A percentile compares a stretch with the other conserved stretches of the same genome.
Evolutionary conservation across 1,284 basidiomycete species (phyloP).

Genomic region (Puccinia coronata): DNA sequence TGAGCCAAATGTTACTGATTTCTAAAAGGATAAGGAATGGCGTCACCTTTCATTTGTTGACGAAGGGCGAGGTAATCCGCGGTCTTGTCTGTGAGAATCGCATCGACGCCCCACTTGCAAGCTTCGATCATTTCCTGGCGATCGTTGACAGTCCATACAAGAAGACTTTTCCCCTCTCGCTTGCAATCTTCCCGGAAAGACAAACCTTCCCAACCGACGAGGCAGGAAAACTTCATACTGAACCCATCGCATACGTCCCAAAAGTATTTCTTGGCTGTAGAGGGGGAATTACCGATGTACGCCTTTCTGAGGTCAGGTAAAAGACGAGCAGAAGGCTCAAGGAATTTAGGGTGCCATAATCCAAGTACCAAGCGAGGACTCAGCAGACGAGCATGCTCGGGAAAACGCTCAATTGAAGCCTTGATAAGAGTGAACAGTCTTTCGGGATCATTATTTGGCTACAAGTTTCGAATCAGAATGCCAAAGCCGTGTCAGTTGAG

Average conservation of each 20-base stretch:
- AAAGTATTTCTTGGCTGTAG: conserved; percentile 78
- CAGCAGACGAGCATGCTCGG: conserved; percentile 74
- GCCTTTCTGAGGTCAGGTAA: conserved; percentile 82
- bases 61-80: conserved; percentile 75
- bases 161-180: conserved; percentile 75
- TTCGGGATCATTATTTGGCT: conserved; percentile 86
- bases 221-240: conserved; percentile 75
- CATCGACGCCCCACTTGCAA: conserved; percentile 84
- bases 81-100: conserved; percentile 83
- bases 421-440: conserved; percentile 84
- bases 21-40: neutral
- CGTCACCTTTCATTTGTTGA: conserved; percentile 66
- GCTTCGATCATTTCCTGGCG: conserved; percentile 93
- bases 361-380: conserved; percentile 87
- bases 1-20: neutral
- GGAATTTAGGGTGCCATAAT: conserved; percentile 89
- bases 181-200: conserved; percentile 79
- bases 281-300: conserved; percentile 72
- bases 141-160: conserved; percentile 97
- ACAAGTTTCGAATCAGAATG: conserved; percentile 59
- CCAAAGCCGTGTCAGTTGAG: neutral
- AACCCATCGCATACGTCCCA: conserved; percentile 87
- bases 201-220: conserved; percentile 70
- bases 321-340: conserved; percentile 71
- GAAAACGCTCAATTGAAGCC: conserved; percentile 69